Base-by-base conservation (phyloP, 1,139 yeast genomes). In the Geotrichum europaeum region DNA sequence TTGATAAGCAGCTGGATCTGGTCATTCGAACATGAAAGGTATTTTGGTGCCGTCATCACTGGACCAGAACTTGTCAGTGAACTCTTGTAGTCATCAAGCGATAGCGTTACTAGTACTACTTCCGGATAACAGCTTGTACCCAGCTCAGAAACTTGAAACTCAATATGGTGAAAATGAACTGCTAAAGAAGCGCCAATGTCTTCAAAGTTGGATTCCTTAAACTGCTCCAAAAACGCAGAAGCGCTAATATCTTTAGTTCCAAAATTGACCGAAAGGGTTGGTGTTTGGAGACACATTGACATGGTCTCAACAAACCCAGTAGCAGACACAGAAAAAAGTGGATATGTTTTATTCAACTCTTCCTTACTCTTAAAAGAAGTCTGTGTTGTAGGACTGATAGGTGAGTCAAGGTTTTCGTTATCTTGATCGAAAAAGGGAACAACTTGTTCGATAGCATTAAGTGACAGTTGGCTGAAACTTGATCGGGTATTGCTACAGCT, bases 401-500 rank as follows among this genome's bases (percentile, higher is more conserved):
- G 47, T 6, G 51, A 30, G 13, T 24, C 34, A 32, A 52, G 18
- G 18, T 50, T 47, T 13, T 43, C 34, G 6, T 24, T 32, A 28
- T 47, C 24, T 20, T 50, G 34, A 15, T 40, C 49, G 4, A 60
- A 13, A n/a, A 51, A 55, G 4, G 56, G 56, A 28, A 43, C 34
- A 40, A 60, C 25, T 13, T 25, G 49, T 18, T 59, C 65, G 43
- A 57, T 59, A 1, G 67, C 66, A 12, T 62, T 65, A 13, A 68
- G 52, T 15, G 68, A 56, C 7, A 62, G 51, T 30, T 63, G 56
- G 47, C 71, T 69, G 18, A 67, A 24, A 13, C 67, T 61, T 34
- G 67, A 62, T 50, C 72, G 59, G 20, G 67, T 61, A 47, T 64
- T 64, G 18, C 65, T 59, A 50, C 69, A 68, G 7, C 66, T 60